Percentiles rank a stretch among this genome's conserved stretches.
phyloP scores from a whole-genome alignment of 2,329 filamentous ascomycete species.

The Colletotrichum liaoningense region DNA sequence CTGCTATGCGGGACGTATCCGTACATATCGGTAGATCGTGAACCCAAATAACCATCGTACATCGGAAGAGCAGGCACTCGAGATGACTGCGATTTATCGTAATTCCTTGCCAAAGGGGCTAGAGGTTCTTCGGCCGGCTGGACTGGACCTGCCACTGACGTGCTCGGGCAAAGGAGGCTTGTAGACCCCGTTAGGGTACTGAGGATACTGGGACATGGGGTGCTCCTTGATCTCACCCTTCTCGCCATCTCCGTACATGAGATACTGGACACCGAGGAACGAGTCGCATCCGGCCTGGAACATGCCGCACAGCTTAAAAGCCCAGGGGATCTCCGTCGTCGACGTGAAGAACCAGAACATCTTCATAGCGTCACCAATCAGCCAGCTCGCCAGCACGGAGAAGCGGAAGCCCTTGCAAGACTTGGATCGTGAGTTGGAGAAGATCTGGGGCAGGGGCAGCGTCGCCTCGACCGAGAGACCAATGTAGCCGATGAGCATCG shows the following conservation, averaged over 20 bases:
- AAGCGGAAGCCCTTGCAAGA: conserved; percentile 84
- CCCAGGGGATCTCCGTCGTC: conserved; percentile 75
- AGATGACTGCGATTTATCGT: neutral
- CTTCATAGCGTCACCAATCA: conserved; percentile 86
- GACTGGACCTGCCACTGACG: conserved; percentile 49
- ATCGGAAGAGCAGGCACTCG: neutral
- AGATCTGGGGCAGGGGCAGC: conserved; percentile 83
- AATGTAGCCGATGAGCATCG: conserved; percentile 76
- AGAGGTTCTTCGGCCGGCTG: conserved; percentile 51
- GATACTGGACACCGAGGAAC: conserved; percentile 80
- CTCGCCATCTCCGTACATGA: conserved; percentile 71
- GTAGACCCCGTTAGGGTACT: conserved; percentile 44
- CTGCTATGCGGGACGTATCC: neutral
- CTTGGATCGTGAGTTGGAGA: conserved; percentile 74
- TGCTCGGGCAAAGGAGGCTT: conserved; percentile 45
- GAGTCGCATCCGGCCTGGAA: conserved; percentile 84
- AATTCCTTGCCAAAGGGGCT: conserved; percentile 40
- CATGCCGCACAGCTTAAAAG: conserved; percentile 85
- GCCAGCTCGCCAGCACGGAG: conserved; percentile 81
- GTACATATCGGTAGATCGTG: conserved; percentile 3
- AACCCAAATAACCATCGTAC: conserved; percentile 1
- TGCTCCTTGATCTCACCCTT: conserved; percentile 51
- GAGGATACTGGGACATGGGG: conserved; percentile 43
- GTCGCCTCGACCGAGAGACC: conserved; percentile 83
- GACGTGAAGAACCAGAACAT: conserved; percentile 87